Percentiles rank a stretch among this genome's conserved stretches.
Evolutionary conservation across 164 flowering plant genomes (phyloP).

Genomic region (Protea cynaroides): DNA sequence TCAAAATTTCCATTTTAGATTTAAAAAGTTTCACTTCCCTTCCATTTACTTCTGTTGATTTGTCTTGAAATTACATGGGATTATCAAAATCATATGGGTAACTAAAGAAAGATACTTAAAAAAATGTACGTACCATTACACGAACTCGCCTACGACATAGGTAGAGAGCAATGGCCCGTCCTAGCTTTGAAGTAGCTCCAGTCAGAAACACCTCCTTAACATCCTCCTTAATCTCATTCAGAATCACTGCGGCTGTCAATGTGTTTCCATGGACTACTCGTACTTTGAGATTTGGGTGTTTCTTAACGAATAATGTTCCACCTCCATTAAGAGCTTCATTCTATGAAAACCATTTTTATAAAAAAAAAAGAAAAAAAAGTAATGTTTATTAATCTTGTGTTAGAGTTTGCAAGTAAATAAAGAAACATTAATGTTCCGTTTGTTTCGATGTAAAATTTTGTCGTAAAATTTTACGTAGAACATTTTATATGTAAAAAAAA

Average conservation of each 20-base stretch:
- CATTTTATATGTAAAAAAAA: no score
- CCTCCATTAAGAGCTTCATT: conserved; percentile 93
- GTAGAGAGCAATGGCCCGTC: conserved; percentile 93
- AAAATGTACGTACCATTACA: conserved; percentile 51
- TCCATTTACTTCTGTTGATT: no score
- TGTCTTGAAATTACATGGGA: no score
- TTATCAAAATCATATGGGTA: background rate
- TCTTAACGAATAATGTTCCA: conserved; percentile 72
- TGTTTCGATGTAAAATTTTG: no score
- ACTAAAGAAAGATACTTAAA: background rate
- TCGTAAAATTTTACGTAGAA: no score
- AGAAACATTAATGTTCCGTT: no score
- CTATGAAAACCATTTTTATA: conserved; percentile 23
- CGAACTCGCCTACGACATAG: conserved; percentile 54
- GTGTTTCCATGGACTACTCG: conserved; percentile 94
- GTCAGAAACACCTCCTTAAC: conserved; percentile 74
- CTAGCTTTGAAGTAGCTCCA: conserved; percentile 98
- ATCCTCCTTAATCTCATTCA: conserved; percentile 55
- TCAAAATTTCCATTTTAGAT: no score
- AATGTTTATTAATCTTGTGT: background rate
- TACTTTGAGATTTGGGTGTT: conserved; percentile 68
- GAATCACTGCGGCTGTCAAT: conserved; percentile 83
- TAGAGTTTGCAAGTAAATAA: background rate
- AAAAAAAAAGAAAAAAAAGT: no score
- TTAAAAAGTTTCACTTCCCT: no score